Evolutionary conservation across 2,329 filamentous ascomycete species (phyloP).

Genomic region (Mycocentrospora acerina): DNA sequence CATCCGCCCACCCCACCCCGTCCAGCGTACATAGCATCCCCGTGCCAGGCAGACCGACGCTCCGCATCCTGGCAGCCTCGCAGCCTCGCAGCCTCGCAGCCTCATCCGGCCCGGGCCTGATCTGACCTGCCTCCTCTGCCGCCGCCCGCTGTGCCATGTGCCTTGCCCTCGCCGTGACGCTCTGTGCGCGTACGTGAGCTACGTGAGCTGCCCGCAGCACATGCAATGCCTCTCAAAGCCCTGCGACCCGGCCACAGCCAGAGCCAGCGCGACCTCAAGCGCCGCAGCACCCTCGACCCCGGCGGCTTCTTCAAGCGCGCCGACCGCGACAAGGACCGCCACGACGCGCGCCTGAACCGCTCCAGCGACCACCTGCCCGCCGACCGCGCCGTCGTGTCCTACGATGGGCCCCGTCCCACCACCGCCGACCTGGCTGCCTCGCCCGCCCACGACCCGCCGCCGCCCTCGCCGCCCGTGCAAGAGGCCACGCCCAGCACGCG

Average conservation of each 20-base stretch:
- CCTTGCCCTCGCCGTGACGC: constrained; percentile 25
- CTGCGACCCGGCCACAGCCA: constrained; percentile 43
- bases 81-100: neutral
- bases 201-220: constrained; percentile 33
- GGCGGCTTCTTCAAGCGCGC: constrained; percentile 38
- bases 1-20: too few species aligned
- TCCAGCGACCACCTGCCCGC: constrained; percentile 30
- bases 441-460: constrained; percentile 21
- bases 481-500: constrained; percentile 45
- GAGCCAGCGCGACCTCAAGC: constrained; percentile 46
- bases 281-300: constrained; percentile 48
- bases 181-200: constrained; percentile 38
- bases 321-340: constrained; percentile 32
- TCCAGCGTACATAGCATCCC: too few species aligned
- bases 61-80: too few species aligned
- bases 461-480: constrained; percentile 36
- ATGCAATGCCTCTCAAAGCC: constrained; percentile 43
- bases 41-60: too few species aligned
- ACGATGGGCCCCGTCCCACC: constrained; percentile 36
- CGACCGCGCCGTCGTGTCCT: constrained; percentile 32
- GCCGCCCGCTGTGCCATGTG: constrained; percentile 36
- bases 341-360: constrained; percentile 21
- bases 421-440: constrained; percentile 28
- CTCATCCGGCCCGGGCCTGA: constrained; percentile 1
- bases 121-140: constrained; percentile 11